Conservation (phyloP, 345 rosid species). For the Boechera divaricarpa region DNA sequence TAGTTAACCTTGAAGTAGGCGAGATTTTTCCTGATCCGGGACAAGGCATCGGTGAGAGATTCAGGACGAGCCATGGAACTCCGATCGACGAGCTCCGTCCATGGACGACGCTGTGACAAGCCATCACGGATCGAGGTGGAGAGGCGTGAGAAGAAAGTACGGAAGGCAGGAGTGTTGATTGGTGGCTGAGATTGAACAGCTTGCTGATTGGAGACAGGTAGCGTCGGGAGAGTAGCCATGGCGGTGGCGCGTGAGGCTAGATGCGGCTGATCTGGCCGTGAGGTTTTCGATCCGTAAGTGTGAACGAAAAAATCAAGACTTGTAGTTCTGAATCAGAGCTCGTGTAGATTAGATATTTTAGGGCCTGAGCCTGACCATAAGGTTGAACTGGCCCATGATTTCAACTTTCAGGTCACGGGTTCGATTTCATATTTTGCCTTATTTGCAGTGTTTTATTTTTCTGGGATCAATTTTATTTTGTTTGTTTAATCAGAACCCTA, state of each 20-base stretch:
- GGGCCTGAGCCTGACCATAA: conserved; percentile 18
- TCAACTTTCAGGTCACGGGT: conserved; percentile 15
- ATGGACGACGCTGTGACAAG: conserved; percentile 82
- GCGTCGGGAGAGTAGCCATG: conserved; percentile 61
- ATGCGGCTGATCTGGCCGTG: conserved; percentile 23
- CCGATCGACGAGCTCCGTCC: conserved; percentile 76
- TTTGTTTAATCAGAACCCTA: conserved; percentile 36
- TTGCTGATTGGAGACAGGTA: conserved; percentile 60
- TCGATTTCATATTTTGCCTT: not conserved
- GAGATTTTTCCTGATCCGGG: conserved; percentile 70
- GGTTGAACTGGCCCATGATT: conserved; percentile 22
- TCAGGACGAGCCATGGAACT: conserved; percentile 66
- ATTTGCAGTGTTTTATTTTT: not conserved
- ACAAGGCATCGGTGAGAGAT: conserved; percentile 64
- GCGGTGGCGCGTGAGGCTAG: conserved; percentile 29
- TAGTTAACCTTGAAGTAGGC: conserved; percentile 79
- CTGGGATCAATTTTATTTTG: not conserved
- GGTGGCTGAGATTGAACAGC: conserved; percentile 63
- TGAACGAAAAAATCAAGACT: conserved; percentile 8
- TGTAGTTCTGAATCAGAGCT: not conserved
- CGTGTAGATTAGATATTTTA: conserved; percentile 22
- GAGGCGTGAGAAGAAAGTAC: conserved; percentile 71
- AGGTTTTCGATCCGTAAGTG: conserved; percentile 15
- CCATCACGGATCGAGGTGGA: conserved; percentile 70
- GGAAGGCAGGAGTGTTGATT: conserved; percentile 76